Conservation (phyloP, 768 basidiomycete genomes). For the Leccinum incarnatum region DNA sequence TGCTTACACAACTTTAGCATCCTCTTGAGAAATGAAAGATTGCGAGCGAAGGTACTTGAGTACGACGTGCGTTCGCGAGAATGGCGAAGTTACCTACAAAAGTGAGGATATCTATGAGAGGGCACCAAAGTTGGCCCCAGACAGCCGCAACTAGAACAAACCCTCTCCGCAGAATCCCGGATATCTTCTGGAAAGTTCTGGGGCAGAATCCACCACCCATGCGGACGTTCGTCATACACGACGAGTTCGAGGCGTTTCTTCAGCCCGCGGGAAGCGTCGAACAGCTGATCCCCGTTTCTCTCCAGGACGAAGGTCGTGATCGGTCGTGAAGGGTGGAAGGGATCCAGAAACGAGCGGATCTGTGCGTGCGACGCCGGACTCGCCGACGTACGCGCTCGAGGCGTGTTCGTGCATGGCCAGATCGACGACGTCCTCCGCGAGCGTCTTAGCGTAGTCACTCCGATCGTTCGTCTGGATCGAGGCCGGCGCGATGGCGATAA, state of each 20-base stretch:
- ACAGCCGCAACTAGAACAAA: not conserved
- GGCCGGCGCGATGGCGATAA: conserved; percentile 54
- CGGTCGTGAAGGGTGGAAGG: conserved; percentile 10
- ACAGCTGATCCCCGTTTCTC: conserved; percentile 13
- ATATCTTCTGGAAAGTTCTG: conserved; percentile 15
- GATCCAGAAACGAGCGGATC: conserved; percentile 20
- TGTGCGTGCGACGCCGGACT: conserved; percentile 6
- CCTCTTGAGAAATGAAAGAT: not conserved
- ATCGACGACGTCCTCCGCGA: not conserved
- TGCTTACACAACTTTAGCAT: not conserved
- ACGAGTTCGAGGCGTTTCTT: conserved; percentile 17
- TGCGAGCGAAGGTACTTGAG: not conserved
- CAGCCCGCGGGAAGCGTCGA: conserved; percentile 14
- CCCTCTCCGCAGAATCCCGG: conserved; percentile 9
- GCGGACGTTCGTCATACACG: conserved; percentile 22
- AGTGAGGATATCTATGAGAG: not conserved
- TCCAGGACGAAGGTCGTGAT: conserved; percentile 20
- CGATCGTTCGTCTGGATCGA: conserved; percentile 4
- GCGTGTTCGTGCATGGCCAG: not conserved
- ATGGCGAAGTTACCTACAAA: not conserved
- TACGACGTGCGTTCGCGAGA: not conserved
- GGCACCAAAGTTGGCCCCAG: not conserved
- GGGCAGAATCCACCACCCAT: conserved; percentile 20
- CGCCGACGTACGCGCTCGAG: conserved; percentile 7
- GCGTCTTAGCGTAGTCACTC: conserved; percentile 4